These are phyloP conservation scores for Marchantia polymorpha DNA, from an alignment of 225 moss, liverwort and hornwort genomes.

Conservation along the genomic window DNA sequence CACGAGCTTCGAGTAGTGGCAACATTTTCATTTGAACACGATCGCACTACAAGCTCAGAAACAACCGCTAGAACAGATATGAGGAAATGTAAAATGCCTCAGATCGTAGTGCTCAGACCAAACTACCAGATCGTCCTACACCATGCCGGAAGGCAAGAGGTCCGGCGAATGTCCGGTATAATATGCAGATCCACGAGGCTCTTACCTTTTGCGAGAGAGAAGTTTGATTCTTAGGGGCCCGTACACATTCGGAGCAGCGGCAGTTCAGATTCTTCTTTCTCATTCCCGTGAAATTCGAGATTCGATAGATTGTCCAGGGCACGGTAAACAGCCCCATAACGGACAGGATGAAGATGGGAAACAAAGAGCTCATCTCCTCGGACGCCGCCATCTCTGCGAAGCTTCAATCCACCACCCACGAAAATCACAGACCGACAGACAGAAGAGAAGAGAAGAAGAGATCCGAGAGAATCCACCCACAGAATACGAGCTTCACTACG, in stretches of 20 bases:
- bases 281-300: constrained; percentile 42
- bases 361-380: constrained; percentile 95
- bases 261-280: constrained; percentile 78
- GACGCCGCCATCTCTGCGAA: constrained; percentile 62
- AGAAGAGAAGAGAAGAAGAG: neutral
- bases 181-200: constrained; percentile 9
- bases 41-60: neutral
- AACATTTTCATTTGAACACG: neutral
- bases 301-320: constrained; percentile 82
- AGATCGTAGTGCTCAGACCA: neutral
- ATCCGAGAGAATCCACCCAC: neutral
- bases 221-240: constrained; percentile 71
- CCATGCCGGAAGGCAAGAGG: neutral
- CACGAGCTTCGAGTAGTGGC: neutral
- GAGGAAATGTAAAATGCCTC: neutral
- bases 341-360: constrained; percentile 92
- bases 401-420: neutral
- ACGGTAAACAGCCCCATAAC: constrained; percentile 76
- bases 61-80: neutral
- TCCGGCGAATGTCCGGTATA: neutral
- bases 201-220: constrained; percentile 67
- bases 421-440: too few species aligned
- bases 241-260: constrained; percentile 81
- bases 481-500: neutral
- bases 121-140: neutral